Base-by-base conservation (phyloP, 768 basidiomycete species). In the Boletus reticuloceps region DNA sequence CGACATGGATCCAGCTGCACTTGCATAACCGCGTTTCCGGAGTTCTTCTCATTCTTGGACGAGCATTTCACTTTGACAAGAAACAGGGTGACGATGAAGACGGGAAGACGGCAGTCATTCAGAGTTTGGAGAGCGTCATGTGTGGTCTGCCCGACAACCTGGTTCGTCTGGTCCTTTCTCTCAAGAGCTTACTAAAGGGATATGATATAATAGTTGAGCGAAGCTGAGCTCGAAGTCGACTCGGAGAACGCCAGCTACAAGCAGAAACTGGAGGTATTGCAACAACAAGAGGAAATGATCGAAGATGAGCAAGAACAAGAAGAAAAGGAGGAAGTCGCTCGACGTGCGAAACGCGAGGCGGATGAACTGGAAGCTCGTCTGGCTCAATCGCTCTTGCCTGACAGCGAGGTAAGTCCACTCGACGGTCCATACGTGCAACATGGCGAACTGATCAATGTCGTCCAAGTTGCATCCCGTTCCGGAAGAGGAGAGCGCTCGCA, bases 231-330 rank as follows among this genome's bases (percentile, higher is more conserved):
- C 47, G 91, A 95, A 72, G 96, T 98, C 22, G 91, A 94, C 61
- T 91, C 88, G 22, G 95, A 96, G 39, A 88, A 88, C 48, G 93
- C 94, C 20, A 92, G 86, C 64, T 98, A 97, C 82, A 96, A 97
- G 78, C 92, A 98, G 78, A 97, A 96, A 74, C 82, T 99, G 52
- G 97, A 98, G 59, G 96, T 99, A 25, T 76, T 99, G 68, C 93
- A 97, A 64, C 92, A 99, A 64, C 97, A 99, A 72, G 92, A 99
- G 69, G 97, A 99, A 71, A 91, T 99, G 58, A 99, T 99, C 68
- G 95, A 99, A 68, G 97, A 99, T 70, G 97, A 99, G 74, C 85
- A 94, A 60, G 97, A 98, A 69, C 97, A 99, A 72, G 97, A 99
- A 59, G 88, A 95, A 72, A 89, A 94, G 74, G 92, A 93, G 69